Percentiles rank a stretch among this genome's conserved stretches.
Conservation (phyloP, 441 rosid species). For the Gossypium davidsonii region DNA sequence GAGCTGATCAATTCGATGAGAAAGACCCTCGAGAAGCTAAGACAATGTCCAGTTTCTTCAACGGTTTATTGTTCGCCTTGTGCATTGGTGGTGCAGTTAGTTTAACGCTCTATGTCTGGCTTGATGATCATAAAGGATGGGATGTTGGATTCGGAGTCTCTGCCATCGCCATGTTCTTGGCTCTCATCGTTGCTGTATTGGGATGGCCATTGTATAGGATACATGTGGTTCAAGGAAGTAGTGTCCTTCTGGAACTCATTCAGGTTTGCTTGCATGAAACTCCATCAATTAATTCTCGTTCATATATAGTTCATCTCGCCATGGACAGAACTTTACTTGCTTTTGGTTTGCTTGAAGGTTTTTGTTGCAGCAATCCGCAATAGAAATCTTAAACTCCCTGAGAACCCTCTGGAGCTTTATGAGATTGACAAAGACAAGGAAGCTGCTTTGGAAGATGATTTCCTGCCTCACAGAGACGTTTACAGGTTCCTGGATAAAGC, state of each 20-base stretch:
- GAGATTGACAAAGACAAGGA: conserved; percentile 40
- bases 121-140: conserved; percentile 58
- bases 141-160: conserved; percentile 44
- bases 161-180: conserved; percentile 31
- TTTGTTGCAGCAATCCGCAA: conserved; percentile 45
- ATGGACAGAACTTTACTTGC: background rate
- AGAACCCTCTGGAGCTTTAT: conserved; percentile 37
- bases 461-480: conserved; percentile 40
- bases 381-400: conserved; percentile 43
- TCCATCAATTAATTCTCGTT: background rate
- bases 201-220: conserved; percentile 44
- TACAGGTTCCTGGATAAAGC: conserved; percentile 57
- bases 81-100: conserved; percentile 44
- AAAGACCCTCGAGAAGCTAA: conserved; percentile 41
- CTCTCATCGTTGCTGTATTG: conserved; percentile 21
- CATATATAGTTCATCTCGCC: background rate
- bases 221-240: conserved; percentile 35
- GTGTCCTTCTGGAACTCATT: conserved; percentile 33
- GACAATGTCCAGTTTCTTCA: conserved; percentile 56
- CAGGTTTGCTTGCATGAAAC: conserved; percentile 30
- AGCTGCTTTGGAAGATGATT: conserved; percentile 32
- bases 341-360: conserved; percentile 28
- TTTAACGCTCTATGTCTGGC: conserved; percentile 45
- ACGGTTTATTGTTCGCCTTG: conserved; percentile 30
- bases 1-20: conserved; percentile 58